Evolutionary conservation across 2,329 filamentous ascomycete genomes (phyloP).

Genomic region (Ophiostoma montium): DNA sequence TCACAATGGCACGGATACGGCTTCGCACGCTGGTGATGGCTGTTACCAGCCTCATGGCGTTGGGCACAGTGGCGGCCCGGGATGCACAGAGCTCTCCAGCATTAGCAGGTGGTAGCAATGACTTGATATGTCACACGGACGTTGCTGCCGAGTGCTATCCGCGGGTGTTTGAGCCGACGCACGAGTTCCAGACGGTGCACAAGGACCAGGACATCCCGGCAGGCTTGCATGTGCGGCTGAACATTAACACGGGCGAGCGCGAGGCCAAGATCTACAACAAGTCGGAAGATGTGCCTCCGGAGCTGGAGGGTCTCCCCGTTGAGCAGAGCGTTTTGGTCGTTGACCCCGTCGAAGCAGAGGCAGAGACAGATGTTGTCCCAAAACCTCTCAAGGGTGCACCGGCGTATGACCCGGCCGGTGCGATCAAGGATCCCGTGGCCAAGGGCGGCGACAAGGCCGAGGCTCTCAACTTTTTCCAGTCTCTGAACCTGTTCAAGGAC

Average conservation of each 20-base stretch:
- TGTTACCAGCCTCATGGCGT: background rate
- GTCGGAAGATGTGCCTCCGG: conserved; percentile 29
- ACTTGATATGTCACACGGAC: conserved; percentile 51
- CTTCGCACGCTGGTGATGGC: background rate
- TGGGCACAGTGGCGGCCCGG: background rate
- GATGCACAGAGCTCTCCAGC: background rate
- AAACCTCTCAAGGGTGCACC: conserved; percentile 36
- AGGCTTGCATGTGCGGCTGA: conserved; percentile 52
- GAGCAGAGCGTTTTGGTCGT: conserved; percentile 41
- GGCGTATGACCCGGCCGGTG: conserved; percentile 40
- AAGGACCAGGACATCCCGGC: conserved; percentile 51
- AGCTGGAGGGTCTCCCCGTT: conserved; percentile 34
- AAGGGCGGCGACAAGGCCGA: conserved; percentile 15
- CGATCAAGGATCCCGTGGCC: conserved; percentile 36
- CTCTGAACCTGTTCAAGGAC: conserved; percentile 37
- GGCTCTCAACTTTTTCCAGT: conserved; percentile 29
- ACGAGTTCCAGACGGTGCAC: conserved; percentile 48
- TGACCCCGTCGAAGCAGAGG: conserved; percentile 25
- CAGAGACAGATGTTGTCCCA: background rate
- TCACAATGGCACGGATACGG: background rate
- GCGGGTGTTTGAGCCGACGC: conserved; percentile 45
- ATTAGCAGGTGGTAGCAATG: conserved; percentile 14
- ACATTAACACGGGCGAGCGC: conserved; percentile 48
- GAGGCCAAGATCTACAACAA: conserved; percentile 54
- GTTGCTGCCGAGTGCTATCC: conserved; percentile 52